phyloP scores from a whole-genome alignment of 2,329 filamentous ascomycete genomes.

The Colletotrichum lupini region DNA sequence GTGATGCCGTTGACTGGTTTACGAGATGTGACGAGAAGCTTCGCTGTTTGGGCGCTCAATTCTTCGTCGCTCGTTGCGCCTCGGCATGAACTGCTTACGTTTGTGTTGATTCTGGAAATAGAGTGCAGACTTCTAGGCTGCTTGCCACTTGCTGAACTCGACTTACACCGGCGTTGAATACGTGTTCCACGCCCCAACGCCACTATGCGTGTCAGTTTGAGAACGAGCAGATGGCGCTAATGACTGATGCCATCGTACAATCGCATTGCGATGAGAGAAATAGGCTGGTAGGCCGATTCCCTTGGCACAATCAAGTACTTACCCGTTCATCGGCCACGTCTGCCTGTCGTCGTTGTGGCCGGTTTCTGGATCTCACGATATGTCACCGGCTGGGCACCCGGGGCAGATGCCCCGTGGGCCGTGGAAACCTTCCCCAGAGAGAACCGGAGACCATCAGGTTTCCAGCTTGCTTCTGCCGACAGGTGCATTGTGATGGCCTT shows the following conservation, averaged over 20 bases:
- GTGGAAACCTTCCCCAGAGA: background rate
- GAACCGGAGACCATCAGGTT: background rate
- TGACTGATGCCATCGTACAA: background rate
- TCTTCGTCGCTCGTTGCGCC: too few species aligned
- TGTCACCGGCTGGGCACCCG: constrained; percentile 19
- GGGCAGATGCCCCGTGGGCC: background rate
- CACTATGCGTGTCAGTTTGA: background rate
- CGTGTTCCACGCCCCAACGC: background rate
- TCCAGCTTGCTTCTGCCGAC: background rate
- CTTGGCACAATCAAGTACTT: background rate
- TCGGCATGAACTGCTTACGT: background rate
- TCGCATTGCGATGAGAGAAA: background rate
- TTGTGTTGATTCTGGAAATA: background rate
- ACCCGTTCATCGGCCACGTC: background rate
- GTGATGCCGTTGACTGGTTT: background rate
- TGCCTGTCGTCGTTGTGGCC: background rate
- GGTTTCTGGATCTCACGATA: background rate
- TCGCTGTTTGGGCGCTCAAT: background rate
- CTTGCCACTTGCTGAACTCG: background rate
- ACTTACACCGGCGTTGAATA: background rate
- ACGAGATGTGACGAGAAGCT: background rate
- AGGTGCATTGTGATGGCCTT: constrained; percentile 19
- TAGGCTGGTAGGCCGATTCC: background rate
- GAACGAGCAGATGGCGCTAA: background rate
- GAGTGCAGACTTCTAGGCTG: background rate